Conservation (phyloP, 73 alveolate genomes). For the Paramecium bursaria region DNA sequence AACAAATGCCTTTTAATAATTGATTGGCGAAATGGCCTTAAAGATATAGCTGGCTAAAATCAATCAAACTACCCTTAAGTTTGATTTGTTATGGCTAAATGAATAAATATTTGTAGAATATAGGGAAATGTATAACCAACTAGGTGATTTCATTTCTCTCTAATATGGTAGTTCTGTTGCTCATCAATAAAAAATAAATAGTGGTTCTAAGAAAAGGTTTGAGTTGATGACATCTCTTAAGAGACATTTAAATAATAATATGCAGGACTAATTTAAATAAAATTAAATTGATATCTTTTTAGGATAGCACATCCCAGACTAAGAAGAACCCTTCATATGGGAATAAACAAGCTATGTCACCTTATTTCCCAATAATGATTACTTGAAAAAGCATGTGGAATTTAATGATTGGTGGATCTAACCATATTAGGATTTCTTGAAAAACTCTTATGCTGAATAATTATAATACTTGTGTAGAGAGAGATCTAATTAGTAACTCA, state of each 20-base stretch:
- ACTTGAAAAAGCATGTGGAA: background rate
- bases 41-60: conserved; percentile 74
- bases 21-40: conserved; percentile 78
- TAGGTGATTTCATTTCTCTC: conserved; percentile 87
- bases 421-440: conserved; percentile 9
- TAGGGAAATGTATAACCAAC: conserved; percentile 75
- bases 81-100: conserved; percentile 26
- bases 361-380: conserved; percentile 22
- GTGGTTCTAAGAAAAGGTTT: conserved; percentile 77
- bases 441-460: conserved; percentile 18
- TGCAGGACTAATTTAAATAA: conserved; percentile 79
- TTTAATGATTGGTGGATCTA: conserved; percentile 47
- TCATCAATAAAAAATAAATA: conserved; percentile 77
- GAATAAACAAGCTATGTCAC: background rate
- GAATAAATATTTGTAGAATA: conserved; percentile 50
- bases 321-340: conserved; percentile 25
- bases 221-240: conserved; percentile 83
- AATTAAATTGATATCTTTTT: conserved; percentile 82
- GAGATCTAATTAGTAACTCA: background rate
- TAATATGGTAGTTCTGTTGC: conserved; percentile 91
- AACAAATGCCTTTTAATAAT: conserved; percentile 90
- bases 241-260: conserved; percentile 86
- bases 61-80: conserved; percentile 27
- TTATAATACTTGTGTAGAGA: conserved; percentile 3
- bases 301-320: conserved; percentile 70